phyloP scores from a whole-genome alignment of 202 grass and related monocot species.

The Schoenoplectus triqueter region DNA sequence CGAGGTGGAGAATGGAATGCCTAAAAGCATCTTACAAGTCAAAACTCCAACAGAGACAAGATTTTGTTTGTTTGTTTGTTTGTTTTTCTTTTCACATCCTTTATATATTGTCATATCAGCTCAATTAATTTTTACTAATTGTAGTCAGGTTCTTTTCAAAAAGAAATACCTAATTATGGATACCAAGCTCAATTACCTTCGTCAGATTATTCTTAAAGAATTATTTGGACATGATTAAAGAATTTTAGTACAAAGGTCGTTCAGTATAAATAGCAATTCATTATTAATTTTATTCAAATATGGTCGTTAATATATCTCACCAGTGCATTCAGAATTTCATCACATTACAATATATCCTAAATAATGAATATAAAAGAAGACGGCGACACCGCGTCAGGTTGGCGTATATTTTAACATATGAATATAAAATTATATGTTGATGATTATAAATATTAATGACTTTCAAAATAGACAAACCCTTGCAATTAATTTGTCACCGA shows the following conservation, averaged over 20 bases:
- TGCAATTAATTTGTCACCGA: no score
- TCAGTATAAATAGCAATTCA: not conserved
- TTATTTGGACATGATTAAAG: not conserved
- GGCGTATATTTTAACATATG: no score
- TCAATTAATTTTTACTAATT: not conserved
- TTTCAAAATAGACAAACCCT: no score
- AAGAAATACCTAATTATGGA: not conserved
- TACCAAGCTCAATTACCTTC: not conserved
- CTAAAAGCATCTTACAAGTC: constrained; percentile 30
- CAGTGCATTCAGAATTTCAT: no score
- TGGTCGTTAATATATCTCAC: not conserved
- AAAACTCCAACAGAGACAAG: constrained; percentile 1
- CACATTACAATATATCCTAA: no score
- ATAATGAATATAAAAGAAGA: no score
- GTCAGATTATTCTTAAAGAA: not conserved
- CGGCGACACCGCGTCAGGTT: no score
- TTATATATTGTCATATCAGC: constrained; percentile 9
- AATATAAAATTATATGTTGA: no score
- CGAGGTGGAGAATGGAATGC: constrained; percentile 36
- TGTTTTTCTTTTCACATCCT: not conserved
- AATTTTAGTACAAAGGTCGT: not conserved
- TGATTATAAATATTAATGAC: no score
- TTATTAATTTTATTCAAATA: not conserved
- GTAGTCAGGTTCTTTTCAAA: not conserved
- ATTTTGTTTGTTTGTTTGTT: not conserved